A percentile compares a stretch with the other conserved stretches of the same genome.
Evolutionary conservation across 2,329 filamentous ascomycete species (phyloP).

Genomic region (Penicillium sp.): DNA sequence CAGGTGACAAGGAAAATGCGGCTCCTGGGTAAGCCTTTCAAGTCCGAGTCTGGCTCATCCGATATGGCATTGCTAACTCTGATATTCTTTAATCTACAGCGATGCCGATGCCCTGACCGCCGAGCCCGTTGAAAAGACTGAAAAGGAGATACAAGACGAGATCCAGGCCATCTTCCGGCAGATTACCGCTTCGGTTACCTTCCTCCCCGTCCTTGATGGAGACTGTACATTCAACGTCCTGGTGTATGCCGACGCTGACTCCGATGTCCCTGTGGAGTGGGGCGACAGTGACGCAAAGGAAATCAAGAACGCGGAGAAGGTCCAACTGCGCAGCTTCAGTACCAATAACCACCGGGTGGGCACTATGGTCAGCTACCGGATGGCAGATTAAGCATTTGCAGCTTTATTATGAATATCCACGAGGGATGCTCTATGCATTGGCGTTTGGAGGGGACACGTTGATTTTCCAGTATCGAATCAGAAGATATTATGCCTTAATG

Average conservation of each 20-base stretch:
- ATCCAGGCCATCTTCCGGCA: constrained; percentile 97
- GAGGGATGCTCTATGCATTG: constrained; percentile 25
- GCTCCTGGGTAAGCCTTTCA: constrained; percentile 50
- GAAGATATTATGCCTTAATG: constrained; percentile 14
- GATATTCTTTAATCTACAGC: constrained; percentile 19
- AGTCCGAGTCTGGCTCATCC: not conserved
- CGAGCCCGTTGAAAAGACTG: constrained; percentile 70
- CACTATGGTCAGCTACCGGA: constrained; percentile 89
- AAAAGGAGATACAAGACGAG: constrained; percentile 90
- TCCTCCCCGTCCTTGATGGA: constrained; percentile 87
- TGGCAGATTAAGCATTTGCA: constrained; percentile 36
- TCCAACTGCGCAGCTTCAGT: constrained; percentile 93
- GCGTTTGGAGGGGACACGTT: constrained; percentile 19
- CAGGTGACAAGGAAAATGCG: constrained; percentile 70
- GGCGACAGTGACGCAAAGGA: constrained; percentile 98
- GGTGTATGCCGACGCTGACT: constrained; percentile 95
- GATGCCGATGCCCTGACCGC: constrained; percentile 27
- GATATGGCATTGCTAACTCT: not conserved
- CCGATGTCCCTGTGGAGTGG: constrained; percentile 96
- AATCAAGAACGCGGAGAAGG: constrained; percentile 90
- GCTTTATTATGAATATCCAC: constrained; percentile 19
- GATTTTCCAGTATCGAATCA: constrained; percentile 2
- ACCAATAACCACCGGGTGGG: constrained; percentile 93
- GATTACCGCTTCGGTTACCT: constrained; percentile 96
- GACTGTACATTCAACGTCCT: constrained; percentile 99